Evolutionary conservation across 2,329 filamentous ascomycete species (phyloP), one percentile per base, ranked within the genome.

Genomic region (Cercospora beticola): DNA sequence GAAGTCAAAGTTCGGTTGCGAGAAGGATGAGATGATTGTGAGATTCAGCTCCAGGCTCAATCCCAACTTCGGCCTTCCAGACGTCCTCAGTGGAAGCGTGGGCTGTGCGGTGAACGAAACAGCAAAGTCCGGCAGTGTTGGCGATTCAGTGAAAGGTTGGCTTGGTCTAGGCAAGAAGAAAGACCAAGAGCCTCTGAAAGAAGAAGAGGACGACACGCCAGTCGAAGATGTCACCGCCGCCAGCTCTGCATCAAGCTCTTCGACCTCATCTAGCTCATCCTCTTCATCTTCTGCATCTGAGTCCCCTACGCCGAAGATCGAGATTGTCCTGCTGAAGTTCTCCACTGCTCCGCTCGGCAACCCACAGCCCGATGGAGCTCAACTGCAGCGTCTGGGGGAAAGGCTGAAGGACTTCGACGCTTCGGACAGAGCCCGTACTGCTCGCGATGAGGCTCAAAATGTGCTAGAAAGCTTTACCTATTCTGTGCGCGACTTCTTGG

Each of bases 131-230:
- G 92, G 92, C 71, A 89, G 90, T 62, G 87, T 98, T 60, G 92
- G 97, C 59, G 94, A 97, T 76, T 94, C 93, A 54, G 92, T 98
- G 73, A 99, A 99, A 85, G 96, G 94, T 72, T 87, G 97, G 71
- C 96, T 99, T 77, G 95, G 95, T 5, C 94, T 98, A 78, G 95
- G 94, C 28, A 92, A 92, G 76, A 93, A 92, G 82, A 97, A 97
- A 82, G 92, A 94, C 66, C 91, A 97, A 81, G 86, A 87, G 71
- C 83, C 86, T 7, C 77, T 97, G 36, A 86, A 87, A 68, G 91
- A 90, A 60, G 79, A 72, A 21, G 78, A 79, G 57, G 86, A 86
- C 12, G 87, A 86, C 28, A 74, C 72, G 2, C 75, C 78, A 10
- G 77, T 81, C 1, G 83, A 86, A 64, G 83, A 74, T 26, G 75